phyloP scores from a whole-genome alignment of 306 rosid species.

The Citrullus amarus region DNA sequence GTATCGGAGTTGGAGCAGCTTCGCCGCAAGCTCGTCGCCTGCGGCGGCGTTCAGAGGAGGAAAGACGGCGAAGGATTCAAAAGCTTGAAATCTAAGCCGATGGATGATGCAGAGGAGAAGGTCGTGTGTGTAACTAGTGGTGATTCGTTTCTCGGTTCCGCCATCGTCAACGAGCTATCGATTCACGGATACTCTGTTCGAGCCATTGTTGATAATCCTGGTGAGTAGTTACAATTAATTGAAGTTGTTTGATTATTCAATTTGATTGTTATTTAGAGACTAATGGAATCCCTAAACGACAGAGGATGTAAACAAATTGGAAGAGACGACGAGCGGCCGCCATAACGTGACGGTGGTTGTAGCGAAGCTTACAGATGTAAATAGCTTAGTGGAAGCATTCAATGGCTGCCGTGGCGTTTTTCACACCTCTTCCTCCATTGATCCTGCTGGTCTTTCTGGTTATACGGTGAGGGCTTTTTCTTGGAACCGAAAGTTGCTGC shows the following conservation, averaged over 20 bases:
- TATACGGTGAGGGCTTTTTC: slow-evolving; percentile 38
- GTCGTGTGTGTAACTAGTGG: slow-evolving; percentile 80
- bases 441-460: slow-evolving; percentile 89
- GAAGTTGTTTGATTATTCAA: not conserved
- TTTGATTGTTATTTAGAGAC: not conserved
- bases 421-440: slow-evolving; percentile 70
- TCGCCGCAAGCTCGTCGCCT: slow-evolving; percentile 27
- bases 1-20: slow-evolving; percentile 31
- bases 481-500: not conserved
- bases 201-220: slow-evolving; percentile 44
- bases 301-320: slow-evolving; percentile 55
- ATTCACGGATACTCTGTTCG: slow-evolving; percentile 70
- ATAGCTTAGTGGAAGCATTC: slow-evolving; percentile 44
- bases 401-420: slow-evolving; percentile 76
- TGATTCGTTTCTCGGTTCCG: slow-evolving; percentile 62
- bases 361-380: slow-evolving; percentile 41
- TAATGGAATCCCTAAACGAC: slow-evolving; percentile 9
- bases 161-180: slow-evolving; percentile 51
- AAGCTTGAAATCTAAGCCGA: not conserved
- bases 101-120: slow-evolving; percentile 10
- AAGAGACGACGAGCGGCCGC: slow-evolving; percentile 27
- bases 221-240: slow-evolving; percentile 8
- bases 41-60: slow-evolving; percentile 34
- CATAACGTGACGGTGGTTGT: slow-evolving; percentile 18
- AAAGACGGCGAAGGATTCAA: slow-evolving; percentile 25